Conservation (phyloP, 1,139 yeast species). For the Sugiyamaella paludigena region DNA sequence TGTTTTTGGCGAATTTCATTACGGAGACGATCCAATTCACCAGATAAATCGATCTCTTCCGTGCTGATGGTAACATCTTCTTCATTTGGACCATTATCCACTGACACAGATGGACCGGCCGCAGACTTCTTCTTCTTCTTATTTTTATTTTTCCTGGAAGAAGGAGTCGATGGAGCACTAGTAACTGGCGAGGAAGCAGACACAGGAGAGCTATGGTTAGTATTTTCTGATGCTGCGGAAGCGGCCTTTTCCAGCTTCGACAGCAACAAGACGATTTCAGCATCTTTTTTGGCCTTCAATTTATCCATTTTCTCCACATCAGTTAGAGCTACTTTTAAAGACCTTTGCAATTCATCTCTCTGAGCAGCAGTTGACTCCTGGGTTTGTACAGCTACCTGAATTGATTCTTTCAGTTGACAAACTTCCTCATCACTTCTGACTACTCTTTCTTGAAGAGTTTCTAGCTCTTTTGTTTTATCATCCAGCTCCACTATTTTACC, state of each 20-base stretch:
- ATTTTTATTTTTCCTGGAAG: constrained; percentile 25
- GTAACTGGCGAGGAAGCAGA: constrained; percentile 8
- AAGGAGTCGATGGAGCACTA: constrained; percentile 14
- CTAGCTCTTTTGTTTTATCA: neutral
- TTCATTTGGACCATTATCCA: neutral
- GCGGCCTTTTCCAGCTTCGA: neutral
- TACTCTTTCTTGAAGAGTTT: too few relatives aligned
- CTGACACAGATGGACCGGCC: constrained; percentile 6
- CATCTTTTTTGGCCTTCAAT: neutral
- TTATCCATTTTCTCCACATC: neutral
- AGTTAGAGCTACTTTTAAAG: too few relatives aligned
- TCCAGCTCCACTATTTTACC: neutral
- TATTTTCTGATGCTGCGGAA: neutral
- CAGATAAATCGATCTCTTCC: neutral
- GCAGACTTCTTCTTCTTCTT: constrained; percentile 29
- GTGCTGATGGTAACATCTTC: too few relatives aligned
- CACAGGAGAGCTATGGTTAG: neutral
- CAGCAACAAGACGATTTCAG: neutral
- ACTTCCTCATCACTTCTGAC: constrained; percentile 4
- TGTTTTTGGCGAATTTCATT: constrained; percentile 13
- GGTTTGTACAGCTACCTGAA: too few relatives aligned
- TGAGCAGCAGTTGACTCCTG: too few relatives aligned
- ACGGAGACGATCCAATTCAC: constrained; percentile 2
- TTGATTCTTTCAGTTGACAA: constrained; percentile 1
- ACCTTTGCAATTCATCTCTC: too few relatives aligned